Evolutionary conservation across 2,329 filamentous ascomycete genomes (phyloP).

Genomic region (Kalmusia sp.): DNA sequence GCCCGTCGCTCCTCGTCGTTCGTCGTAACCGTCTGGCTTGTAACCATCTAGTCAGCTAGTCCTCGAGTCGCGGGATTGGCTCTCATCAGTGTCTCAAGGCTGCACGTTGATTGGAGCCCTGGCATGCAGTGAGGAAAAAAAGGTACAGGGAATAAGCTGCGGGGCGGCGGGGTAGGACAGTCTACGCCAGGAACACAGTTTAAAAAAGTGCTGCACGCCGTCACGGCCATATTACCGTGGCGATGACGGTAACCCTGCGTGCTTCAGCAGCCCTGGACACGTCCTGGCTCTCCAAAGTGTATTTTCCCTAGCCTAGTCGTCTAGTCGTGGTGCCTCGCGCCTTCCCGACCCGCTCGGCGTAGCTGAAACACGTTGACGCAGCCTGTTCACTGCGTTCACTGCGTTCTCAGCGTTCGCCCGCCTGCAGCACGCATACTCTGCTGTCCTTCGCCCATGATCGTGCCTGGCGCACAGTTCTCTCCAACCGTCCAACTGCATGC

Average conservation of each 20-base stretch:
- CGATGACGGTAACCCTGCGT: not conserved
- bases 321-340: not conserved
- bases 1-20: too few relatives aligned
- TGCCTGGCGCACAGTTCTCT: not conserved
- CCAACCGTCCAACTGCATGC: not conserved
- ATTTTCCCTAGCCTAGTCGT: not conserved
- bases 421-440: not conserved
- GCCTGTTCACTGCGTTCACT: not conserved
- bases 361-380: not conserved
- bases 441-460: not conserved
- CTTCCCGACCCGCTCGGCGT: constrained; percentile 1
- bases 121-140: not conserved
- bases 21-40: too few relatives aligned
- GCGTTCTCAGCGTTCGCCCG: too few relatives aligned
- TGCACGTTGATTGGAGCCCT: not conserved
- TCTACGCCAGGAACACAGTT: too few relatives aligned
- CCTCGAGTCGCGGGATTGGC: too few relatives aligned
- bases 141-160: not conserved
- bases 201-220: not conserved
- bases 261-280: not conserved
- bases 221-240: not conserved
- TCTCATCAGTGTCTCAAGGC: too few relatives aligned
- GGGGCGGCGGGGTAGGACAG: not conserved
- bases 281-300: not conserved
- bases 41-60: too few relatives aligned